Evolutionary conservation across 805 yeast species (phyloP), one percentile per base, ranked within the genome.

Genomic region (Metschnikowia lunata): DNA sequence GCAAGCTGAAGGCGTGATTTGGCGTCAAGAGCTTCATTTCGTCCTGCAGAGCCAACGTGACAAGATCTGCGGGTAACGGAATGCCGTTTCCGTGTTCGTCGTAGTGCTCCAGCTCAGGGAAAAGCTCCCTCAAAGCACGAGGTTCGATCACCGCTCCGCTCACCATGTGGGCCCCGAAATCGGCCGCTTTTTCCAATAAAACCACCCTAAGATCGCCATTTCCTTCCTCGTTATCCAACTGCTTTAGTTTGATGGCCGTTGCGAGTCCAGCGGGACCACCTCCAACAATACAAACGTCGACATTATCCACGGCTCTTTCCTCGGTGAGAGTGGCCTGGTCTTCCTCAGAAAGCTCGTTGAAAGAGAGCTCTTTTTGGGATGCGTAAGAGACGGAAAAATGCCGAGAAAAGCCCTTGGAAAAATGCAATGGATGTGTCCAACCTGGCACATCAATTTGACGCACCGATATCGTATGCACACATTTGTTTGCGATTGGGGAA

Each of bases 211-310:
- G 66, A 39, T 81, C 85, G 15, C 87, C 85, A 23, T 68, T 68
- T 1, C 83, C 85, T 27, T 73, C 66, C 50, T 78, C 83, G 42
- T 75, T 69, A 58, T 90, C 97, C 30, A 91, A 67, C 61, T 90
- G 97, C 63, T 93, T 93, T 46, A 88, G 71, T 53, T 78, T 76
- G 50, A 93, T 93, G 10, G 98, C 98, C 1, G 99, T 84, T 1
- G 97, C 90, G 40, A 93, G 70, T 3, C 99, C 99, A 1, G 98
- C 95, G 7, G 98, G 98, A 0, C 99, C 99, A 30, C 95, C 98
- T 35, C 99, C 99, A 2, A 93, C 96, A 40, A 93, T 88, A 57
- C 95, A 86, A 18, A 93, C 96, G 63, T 93, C 99, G 26, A 88
- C 97, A 29, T 79, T 78, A 59, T 93, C 99, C 11, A 74, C 78